These are phyloP conservation scores for Strobilomyces confusus DNA, from an alignment of 768 basidiomycete genomes.

Conservation along the genomic window DNA sequence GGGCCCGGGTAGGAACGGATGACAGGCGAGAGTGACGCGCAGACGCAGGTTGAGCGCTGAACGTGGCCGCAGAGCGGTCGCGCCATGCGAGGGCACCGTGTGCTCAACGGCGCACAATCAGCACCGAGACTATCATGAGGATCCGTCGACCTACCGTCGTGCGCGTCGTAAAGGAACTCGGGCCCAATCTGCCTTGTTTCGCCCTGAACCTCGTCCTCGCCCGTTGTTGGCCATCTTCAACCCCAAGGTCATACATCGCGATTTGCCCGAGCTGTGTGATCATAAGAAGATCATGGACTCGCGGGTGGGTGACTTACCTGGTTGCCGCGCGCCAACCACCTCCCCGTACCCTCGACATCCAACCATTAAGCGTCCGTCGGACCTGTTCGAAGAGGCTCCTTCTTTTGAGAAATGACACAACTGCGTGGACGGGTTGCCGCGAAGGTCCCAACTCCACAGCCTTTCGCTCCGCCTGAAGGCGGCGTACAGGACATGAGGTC, in stretches of 20 bases:
- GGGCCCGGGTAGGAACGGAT: too few relatives aligned
- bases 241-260: too few relatives aligned
- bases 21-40: too few relatives aligned
- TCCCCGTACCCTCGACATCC: constrained; percentile 68
- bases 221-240: too few relatives aligned
- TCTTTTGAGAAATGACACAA: constrained; percentile 32
- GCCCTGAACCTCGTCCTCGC: constrained; percentile 2
- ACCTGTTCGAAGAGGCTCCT: not conserved
- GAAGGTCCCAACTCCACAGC: constrained; percentile 79
- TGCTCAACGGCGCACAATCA: not conserved
- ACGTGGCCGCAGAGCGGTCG: too few relatives aligned
- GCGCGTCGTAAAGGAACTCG: constrained; percentile 45
- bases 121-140: not conserved
- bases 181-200: constrained; percentile 23
- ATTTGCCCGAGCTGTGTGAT: too few relatives aligned
- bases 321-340: constrained; percentile 61
- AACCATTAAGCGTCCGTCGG: constrained; percentile 45
- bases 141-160: constrained; percentile 43
- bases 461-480: constrained; percentile 59
- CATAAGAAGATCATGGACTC: too few relatives aligned
- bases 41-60: too few relatives aligned
- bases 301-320: constrained; percentile 42
- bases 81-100: too few relatives aligned
- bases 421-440: constrained; percentile 48
- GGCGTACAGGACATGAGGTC: constrained; percentile 72